Percentiles rank a stretch among this genome's conserved stretches.
phyloP scores from a whole-genome alignment of 345 rosid species.

The Chamaenerion angustifolium region DNA sequence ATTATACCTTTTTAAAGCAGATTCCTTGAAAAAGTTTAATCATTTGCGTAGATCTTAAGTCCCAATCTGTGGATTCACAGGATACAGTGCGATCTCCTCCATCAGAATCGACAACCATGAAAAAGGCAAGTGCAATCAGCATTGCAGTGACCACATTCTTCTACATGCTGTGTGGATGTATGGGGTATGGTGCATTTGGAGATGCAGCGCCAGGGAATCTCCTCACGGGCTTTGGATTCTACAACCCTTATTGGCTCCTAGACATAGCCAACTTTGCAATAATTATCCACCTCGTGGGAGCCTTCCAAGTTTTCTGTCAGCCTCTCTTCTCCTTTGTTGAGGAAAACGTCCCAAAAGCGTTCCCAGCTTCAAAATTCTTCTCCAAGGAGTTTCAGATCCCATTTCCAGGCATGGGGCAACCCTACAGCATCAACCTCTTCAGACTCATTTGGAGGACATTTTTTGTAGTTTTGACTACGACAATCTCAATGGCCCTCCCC shows the following conservation, averaged over 20 bases:
- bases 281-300: constrained; percentile 57
- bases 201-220: constrained; percentile 62
- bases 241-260: constrained; percentile 61
- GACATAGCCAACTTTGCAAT: constrained; percentile 60
- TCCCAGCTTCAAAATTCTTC: constrained; percentile 29
- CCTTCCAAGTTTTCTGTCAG: constrained; percentile 67
- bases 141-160: constrained; percentile 24
- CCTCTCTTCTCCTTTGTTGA: constrained; percentile 64
- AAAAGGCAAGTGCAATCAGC: constrained; percentile 30
- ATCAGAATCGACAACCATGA: constrained; percentile 33
- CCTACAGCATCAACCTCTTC: constrained; percentile 37
- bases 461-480: constrained; percentile 43
- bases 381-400: constrained; percentile 34
- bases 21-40: too few relatives aligned
- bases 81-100: constrained; percentile 40
- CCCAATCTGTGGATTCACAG: constrained; percentile 8
- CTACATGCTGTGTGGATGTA: constrained; percentile 49
- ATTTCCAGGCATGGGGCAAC: constrained; percentile 19
- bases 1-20: not conserved
- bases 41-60: too few relatives aligned
- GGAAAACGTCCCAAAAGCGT: constrained; percentile 19
- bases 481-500: constrained; percentile 62
- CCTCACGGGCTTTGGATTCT: constrained; percentile 65
- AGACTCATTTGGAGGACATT: constrained; percentile 43
- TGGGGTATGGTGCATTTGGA: constrained; percentile 70